phyloP scores from a whole-genome alignment of 2,329 filamentous ascomycete genomes.

The Xylaria sp. region DNA sequence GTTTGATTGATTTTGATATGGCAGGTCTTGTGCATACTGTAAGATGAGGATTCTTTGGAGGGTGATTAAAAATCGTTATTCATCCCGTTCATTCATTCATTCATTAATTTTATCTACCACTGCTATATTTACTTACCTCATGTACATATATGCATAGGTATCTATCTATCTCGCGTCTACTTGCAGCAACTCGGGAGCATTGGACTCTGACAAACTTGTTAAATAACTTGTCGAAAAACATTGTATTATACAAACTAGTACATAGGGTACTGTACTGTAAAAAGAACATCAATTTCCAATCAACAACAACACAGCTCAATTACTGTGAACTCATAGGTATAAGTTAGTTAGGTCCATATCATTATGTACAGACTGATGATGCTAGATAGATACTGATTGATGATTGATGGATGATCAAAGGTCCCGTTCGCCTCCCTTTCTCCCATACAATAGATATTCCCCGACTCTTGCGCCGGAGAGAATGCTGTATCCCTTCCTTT shows the following conservation, averaged over 20 bases:
- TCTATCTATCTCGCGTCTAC: neutral
- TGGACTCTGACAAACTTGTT: neutral
- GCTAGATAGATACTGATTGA: conserved; percentile 10
- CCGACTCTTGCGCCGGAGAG: conserved; percentile 4
- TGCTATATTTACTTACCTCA: neutral
- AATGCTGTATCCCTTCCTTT: conserved; percentile 6
- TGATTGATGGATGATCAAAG: conserved; percentile 8
- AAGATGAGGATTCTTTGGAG: conserved; percentile 9
- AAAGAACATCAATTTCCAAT: neutral
- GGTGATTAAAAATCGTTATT: neutral
- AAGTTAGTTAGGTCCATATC: conserved; percentile 8
- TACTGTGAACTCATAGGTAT: neutral
- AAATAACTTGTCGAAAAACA: neutral
- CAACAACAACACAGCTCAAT: neutral
- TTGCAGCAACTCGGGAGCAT: too few species aligned
- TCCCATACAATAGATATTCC: neutral
- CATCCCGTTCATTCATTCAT: conserved; percentile 13
- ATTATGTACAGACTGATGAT: conserved; percentile 14
- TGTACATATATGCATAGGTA: neutral
- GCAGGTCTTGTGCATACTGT: neutral
- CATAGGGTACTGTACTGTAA: neutral
- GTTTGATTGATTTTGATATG: neutral
- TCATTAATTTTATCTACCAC: neutral
- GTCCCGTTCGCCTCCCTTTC: conserved; percentile 4
- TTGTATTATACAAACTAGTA: conserved; percentile 10